Conservation (phyloP, 2,329 filamentous ascomycete genomes). For the Ceratocystiopsis brevicomis region DNA sequence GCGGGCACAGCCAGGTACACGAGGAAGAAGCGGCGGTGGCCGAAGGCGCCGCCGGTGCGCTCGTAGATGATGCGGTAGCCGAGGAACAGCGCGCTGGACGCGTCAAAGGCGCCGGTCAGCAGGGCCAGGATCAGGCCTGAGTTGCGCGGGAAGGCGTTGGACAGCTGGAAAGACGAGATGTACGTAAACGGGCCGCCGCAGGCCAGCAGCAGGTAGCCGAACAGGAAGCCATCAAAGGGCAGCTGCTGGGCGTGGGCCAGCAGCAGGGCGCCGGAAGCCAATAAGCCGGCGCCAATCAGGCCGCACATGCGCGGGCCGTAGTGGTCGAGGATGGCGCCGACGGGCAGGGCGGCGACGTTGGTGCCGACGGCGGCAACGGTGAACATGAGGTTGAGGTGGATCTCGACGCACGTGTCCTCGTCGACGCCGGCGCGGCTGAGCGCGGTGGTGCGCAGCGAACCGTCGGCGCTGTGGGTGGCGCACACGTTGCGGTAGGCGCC, state of each 20-base stretch:
- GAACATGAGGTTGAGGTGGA: slow-evolving; percentile 76
- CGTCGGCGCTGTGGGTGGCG: slow-evolving; percentile 9
- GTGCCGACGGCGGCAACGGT: slow-evolving; percentile 74
- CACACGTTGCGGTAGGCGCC: slow-evolving; percentile 53
- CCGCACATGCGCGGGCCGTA: slow-evolving; percentile 64
- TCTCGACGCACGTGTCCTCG: slow-evolving; percentile 30
- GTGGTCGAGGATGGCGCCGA: slow-evolving; percentile 68
- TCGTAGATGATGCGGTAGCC: slow-evolving; percentile 55
- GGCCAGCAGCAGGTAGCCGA: slow-evolving; percentile 58
- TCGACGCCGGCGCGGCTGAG: slow-evolving; percentile 10
- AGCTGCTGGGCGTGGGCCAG: slow-evolving; percentile 49
- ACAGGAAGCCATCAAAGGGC: slow-evolving; percentile 55
- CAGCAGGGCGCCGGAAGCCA: slow-evolving; percentile 50
- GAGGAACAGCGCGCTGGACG: slow-evolving; percentile 61
- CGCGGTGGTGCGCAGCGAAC: not conserved
- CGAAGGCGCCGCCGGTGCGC: slow-evolving; percentile 28
- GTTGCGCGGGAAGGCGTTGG: slow-evolving; percentile 61
- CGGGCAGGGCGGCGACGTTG: slow-evolving; percentile 69
- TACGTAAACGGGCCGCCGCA: slow-evolving; percentile 68
- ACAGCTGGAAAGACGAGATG: slow-evolving; percentile 68
- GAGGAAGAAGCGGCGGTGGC: slow-evolving; percentile 51
- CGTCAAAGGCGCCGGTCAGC: slow-evolving; percentile 67
- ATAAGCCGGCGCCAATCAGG: slow-evolving; percentile 47
- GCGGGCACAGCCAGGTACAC: slow-evolving; percentile 51
- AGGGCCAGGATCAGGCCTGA: slow-evolving; percentile 65